These are phyloP conservation scores for Suillus ampliporus DNA, from an alignment of 768 basidiomycete species.

Conservation along the genomic window DNA sequence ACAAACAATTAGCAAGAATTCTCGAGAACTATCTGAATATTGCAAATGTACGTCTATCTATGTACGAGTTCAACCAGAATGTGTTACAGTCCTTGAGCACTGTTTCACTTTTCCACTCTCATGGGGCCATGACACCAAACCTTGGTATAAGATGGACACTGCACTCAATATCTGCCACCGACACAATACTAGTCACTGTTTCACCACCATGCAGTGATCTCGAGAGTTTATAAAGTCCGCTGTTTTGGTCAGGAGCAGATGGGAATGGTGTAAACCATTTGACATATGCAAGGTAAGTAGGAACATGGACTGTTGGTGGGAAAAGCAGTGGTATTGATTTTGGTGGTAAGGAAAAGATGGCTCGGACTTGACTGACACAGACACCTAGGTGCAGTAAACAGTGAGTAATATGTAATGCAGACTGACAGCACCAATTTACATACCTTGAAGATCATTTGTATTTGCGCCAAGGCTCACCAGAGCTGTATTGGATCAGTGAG, in stretches of 20 bases:
- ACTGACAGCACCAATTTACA: not conserved
- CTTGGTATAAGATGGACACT: slow-evolving; percentile 41
- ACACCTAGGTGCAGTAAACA: slow-evolving; percentile 1
- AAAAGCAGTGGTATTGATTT: slow-evolving; percentile 21
- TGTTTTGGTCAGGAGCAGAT: slow-evolving; percentile 27
- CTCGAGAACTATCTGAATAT: too few species aligned
- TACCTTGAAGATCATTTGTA: slow-evolving; percentile 1
- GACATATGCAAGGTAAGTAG: slow-evolving; percentile 18
- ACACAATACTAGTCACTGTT: not conserved
- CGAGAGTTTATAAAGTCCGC: slow-evolving; percentile 33
- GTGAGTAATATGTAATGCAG: too few species aligned
- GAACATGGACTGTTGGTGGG: slow-evolving; percentile 21
- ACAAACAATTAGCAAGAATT: too few species aligned
- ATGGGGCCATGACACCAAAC: slow-evolving; percentile 35
- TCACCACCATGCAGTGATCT: not conserved
- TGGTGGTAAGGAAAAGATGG: slow-evolving; percentile 14
- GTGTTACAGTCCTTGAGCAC: too few species aligned
- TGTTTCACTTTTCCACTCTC: slow-evolving; percentile 28
- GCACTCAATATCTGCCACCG: slow-evolving; percentile 26
- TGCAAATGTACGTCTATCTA: too few species aligned
- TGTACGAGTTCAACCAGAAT: too few species aligned
- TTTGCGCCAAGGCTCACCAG: not conserved
- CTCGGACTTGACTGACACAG: slow-evolving; percentile 16
- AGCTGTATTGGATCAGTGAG: not conserved
- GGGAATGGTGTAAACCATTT: slow-evolving; percentile 27